Evolutionary conservation across 106 monocot genomes (phyloP).

Genomic region (Dioscorea zingiberensis): DNA sequence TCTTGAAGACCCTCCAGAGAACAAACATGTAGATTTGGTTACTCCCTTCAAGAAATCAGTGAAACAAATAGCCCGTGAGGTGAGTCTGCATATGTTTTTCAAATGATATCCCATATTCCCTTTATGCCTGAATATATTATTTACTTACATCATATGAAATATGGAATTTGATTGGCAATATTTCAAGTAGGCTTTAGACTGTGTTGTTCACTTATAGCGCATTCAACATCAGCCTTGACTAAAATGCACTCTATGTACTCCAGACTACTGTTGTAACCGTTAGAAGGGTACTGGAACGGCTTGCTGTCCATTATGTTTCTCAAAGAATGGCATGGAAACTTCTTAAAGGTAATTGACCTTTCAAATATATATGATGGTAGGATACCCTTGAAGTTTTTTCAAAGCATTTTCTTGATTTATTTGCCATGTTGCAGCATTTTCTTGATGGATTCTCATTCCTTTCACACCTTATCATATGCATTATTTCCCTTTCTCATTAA

Average conservation of each 20-base stretch:
- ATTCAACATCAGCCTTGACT: not conserved
- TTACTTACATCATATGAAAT: not conserved
- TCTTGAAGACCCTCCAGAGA: conserved; percentile 32
- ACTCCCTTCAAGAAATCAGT: conserved; percentile 79
- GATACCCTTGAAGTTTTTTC: not conserved
- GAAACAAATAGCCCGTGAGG: conserved; percentile 92
- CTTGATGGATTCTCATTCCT: no score
- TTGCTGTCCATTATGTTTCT: conserved; percentile 75
- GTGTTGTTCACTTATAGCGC: not conserved
- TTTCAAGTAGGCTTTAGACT: no score
- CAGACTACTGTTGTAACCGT: conserved; percentile 78
- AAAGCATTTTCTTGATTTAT: not conserved
- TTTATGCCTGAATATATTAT: no score
- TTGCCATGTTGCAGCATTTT: no score
- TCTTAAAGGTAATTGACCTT: conserved; percentile 66
- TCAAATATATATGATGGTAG: not conserved
- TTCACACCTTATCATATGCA: no score
- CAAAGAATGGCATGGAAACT: conserved; percentile 97
- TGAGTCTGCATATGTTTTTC: conserved; percentile 6
- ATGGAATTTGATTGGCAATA: no score
- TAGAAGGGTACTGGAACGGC: conserved; percentile 75
- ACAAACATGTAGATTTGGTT: conserved; percentile 58
- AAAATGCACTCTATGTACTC: not conserved
- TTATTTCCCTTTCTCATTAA: no score
- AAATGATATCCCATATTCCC: no score